phyloP scores from a whole-genome alignment of 257 asterid genomes.

The Capsicum rhomboideum region DNA sequence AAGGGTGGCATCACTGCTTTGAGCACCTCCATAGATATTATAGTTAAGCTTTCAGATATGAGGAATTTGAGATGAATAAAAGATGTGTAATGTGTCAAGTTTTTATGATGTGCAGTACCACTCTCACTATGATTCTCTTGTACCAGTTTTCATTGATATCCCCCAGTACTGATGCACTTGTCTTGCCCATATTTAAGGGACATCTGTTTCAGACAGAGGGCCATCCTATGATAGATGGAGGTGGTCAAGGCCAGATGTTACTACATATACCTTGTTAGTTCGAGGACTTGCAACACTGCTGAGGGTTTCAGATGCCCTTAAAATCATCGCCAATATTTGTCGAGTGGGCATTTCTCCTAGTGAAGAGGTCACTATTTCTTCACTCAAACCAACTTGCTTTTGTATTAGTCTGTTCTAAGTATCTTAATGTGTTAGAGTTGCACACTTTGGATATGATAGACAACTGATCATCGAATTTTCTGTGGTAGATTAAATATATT shows the following conservation, averaged over 20 bases:
- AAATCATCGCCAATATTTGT: conserved; percentile 56
- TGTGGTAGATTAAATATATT: background rate
- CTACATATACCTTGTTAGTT: conserved; percentile 50
- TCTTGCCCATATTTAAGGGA: conserved; percentile 3
- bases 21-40: background rate
- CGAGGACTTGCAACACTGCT: conserved; percentile 67
- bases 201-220: conserved; percentile 40
- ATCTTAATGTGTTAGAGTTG: background rate
- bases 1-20: background rate
- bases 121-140: background rate
- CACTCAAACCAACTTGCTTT: background rate
- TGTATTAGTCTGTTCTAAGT: background rate
- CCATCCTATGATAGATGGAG: conserved; percentile 53
- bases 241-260: conserved; percentile 88
- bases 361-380: conserved; percentile 54
- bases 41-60: background rate
- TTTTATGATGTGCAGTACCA: background rate
- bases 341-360: conserved; percentile 82
- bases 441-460: background rate
- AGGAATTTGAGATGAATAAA: background rate
- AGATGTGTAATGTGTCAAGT: background rate
- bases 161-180: background rate
- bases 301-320: conserved; percentile 83
- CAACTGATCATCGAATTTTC: background rate
- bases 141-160: background rate